Conservation (phyloP, 306 rosid species). For the Quercus mongolica region DNA sequence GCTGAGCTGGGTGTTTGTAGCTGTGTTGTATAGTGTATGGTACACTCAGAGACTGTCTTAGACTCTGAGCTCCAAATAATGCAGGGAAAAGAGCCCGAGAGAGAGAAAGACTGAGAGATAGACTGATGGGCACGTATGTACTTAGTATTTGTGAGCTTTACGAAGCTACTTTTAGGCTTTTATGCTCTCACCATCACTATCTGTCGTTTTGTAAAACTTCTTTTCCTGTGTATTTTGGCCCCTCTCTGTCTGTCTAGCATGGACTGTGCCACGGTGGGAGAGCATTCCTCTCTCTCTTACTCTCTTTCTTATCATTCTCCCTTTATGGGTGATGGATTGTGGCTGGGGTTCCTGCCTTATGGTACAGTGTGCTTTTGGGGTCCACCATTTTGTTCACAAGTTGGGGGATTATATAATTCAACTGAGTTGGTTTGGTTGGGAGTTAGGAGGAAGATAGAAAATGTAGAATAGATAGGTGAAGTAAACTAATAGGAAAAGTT, state of each 20-base stretch:
- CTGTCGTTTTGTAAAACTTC: conserved; percentile 1
- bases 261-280: too few relatives aligned
- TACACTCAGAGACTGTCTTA: conserved; percentile 15
- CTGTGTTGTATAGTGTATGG: background rate
- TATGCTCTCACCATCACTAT: background rate
- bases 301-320: background rate
- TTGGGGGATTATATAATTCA: too few relatives aligned
- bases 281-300: background rate
- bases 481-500: too few relatives aligned
- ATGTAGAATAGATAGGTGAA: too few relatives aligned
- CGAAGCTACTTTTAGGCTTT: conserved; percentile 14
- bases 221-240: background rate
- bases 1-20: background rate
- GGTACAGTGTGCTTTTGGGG: too few relatives aligned
- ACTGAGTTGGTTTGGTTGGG: too few relatives aligned
- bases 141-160: background rate
- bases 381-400: too few relatives aligned
- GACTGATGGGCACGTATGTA: background rate
- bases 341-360: too few relatives aligned
- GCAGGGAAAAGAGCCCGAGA: background rate
- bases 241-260: too few relatives aligned
- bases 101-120: background rate
- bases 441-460: too few relatives aligned
- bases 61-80: conserved; percentile 11
- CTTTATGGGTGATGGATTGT: too few relatives aligned